These are phyloP conservation scores for Raddia guianensis DNA, from an alignment of 176 grass and related monocot genomes.

Conservation along the genomic window DNA sequence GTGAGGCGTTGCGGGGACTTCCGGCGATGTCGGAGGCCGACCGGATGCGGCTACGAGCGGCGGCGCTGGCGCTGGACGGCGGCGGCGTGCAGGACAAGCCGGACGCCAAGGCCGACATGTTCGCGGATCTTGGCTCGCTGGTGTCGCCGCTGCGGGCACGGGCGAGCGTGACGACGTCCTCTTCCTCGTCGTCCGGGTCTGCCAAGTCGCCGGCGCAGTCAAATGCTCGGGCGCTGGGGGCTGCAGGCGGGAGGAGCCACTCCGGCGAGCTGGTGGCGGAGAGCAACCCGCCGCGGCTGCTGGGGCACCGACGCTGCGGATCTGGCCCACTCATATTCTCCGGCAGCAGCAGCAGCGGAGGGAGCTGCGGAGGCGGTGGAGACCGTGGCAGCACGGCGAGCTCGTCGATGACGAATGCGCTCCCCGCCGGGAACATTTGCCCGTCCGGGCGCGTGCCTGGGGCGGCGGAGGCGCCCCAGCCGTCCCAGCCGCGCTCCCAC, in stretches of 20 bases:
- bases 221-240: constrained; percentile 27
- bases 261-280: constrained; percentile 56
- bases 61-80: constrained; percentile 44
- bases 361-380: constrained; percentile 47
- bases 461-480: constrained; percentile 35
- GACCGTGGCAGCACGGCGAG: constrained; percentile 67
- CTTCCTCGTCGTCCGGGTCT: constrained; percentile 57
- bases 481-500: constrained; percentile 53
- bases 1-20: constrained; percentile 41
- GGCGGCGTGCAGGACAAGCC: constrained; percentile 73
- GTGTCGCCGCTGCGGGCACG: constrained; percentile 64
- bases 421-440: constrained; percentile 88
- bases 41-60: constrained; percentile 41
- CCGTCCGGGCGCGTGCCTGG: constrained; percentile 66
- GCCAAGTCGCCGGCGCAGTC: constrained; percentile 53
- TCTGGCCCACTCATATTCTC: constrained; percentile 84
- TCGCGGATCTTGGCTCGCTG: constrained; percentile 78
- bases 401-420: constrained; percentile 81
- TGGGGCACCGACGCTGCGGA: constrained; percentile 66
- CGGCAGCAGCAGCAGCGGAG: constrained; percentile 47
- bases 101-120: constrained; percentile 66
- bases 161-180: constrained; percentile 42
- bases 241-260: constrained; percentile 41
- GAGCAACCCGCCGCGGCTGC: constrained; percentile 33
- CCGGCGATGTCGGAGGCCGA: constrained; percentile 52